Evolutionary conservation across 352 stramenopile species (phyloP), one percentile per base, ranked within the genome.

Genomic region (Plasmopara muralis): DNA sequence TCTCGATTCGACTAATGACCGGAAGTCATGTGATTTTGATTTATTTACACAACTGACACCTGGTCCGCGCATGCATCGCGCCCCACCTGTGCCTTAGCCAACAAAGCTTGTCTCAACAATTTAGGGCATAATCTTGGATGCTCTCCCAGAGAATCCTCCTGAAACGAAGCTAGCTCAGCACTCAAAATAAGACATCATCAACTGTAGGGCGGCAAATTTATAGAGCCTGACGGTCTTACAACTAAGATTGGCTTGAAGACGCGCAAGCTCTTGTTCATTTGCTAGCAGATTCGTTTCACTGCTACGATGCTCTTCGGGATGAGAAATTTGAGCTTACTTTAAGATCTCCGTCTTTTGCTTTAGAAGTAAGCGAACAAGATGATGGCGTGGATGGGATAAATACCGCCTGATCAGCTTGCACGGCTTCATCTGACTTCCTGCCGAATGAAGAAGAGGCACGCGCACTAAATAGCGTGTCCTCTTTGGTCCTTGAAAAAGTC

Each of bases 141-240:
- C 42, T 9, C 10, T 47, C n/a, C 42, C 42, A 9, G 42, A 13
- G 18, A 10, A 47, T 18, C 18, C 42, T 16, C 18, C 42, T 1
- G 42, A 47, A 10, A 35, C 18, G 42, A 16, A 47, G n/a, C 18
- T 33, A 3, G 42, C 16, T 9, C 42, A 47, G 42, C 42, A 47
- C 25, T 47, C 42, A 20, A 18, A 47, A 31, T 35, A 47, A 35
- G 42, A 9, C 7, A 34, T 47, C 6, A 29, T 47, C 9, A 47
- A 35, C n/a, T 10, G 42, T 2, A 18, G 3, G 20, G 20, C 1
- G 20, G 20, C 20, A 25, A 25, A 25, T 25, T 25, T 25, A 25
- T 25, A 25, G 20, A 25, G 20, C 12, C 20, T 6, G 33, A 20
- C 4, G 42, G 34, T 4, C 20, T 20, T 35, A 25, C 20, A 3